A percentile compares a stretch with the other conserved stretches of the same genome.
phyloP scores from a whole-genome alignment of 1,284 basidiomycete species.

The Pseudozyma tsukubaensis region DNA sequence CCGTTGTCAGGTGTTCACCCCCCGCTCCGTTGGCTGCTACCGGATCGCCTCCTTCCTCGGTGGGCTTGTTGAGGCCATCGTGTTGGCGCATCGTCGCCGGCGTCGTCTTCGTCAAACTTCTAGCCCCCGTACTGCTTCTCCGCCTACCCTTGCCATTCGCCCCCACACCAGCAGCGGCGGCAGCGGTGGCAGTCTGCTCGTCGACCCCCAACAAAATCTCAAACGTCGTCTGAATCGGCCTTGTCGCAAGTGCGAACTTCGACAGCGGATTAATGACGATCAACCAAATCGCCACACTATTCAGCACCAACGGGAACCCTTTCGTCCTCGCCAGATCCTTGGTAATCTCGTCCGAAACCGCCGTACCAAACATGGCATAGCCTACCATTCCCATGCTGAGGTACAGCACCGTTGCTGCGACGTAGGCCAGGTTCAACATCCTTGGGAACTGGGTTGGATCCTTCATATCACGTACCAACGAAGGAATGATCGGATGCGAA shows the following conservation, averaged over 20 bases:
- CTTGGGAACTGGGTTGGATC: conserved; percentile 82
- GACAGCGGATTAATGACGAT: conserved; percentile 80
- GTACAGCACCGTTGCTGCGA: conserved; percentile 83
- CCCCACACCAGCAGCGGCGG: conserved; percentile 40
- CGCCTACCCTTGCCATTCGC: conserved; percentile 43
- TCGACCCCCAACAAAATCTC: conserved; percentile 64
- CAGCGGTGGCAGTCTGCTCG: conserved; percentile 13
- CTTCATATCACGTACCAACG: conserved; percentile 87
- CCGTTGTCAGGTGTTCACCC: conserved; percentile 3
- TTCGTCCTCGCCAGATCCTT: conserved; percentile 81
- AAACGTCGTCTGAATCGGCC: conserved; percentile 73
- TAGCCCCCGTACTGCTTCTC: conserved; percentile 17
- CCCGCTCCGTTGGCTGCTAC: not conserved
- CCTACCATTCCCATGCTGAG: conserved; percentile 84
- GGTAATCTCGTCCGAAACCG: conserved; percentile 81
- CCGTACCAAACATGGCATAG: conserved; percentile 78
- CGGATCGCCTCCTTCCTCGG: not conserved
- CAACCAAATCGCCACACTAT: conserved; percentile 85
- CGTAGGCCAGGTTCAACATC: conserved; percentile 88
- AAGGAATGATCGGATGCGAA: conserved; percentile 92
- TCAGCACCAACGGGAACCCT: conserved; percentile 80
- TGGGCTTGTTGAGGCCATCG: not conserved
- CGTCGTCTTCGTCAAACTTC: conserved; percentile 2
- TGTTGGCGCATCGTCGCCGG: too few relatives aligned
- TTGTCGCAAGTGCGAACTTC: conserved; percentile 86